A percentile compares a stretch with the other conserved stretches of the same genome.
Conservation (phyloP, 306 rosid species). For the Acacia confusa region DNA sequence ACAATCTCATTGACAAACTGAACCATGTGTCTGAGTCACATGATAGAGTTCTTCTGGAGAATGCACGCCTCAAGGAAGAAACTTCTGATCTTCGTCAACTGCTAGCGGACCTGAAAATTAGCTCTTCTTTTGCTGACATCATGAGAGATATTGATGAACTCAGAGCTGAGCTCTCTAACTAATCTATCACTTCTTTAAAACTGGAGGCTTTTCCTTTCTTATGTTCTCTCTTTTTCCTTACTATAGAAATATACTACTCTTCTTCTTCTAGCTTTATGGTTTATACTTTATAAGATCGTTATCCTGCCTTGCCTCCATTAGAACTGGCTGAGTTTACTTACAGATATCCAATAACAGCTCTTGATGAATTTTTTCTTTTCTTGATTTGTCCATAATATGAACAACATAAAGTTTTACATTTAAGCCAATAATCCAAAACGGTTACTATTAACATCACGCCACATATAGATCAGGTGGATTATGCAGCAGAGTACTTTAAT, state of each 20-base stretch:
- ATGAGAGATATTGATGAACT: conserved; percentile 56
- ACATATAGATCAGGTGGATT: conserved; percentile 43
- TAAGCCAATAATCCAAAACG: conserved; percentile 3
- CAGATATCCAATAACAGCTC: conserved; percentile 41
- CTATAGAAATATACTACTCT: not conserved
- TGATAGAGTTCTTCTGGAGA: conserved; percentile 65
- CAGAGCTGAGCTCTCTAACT: conserved; percentile 51
- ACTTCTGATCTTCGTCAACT: conserved; percentile 63
- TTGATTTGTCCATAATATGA: not conserved
- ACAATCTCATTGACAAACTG: conserved; percentile 58
- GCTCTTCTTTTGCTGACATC: conserved; percentile 44
- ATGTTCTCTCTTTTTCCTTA: not conserved
- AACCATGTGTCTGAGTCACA: conserved; percentile 60
- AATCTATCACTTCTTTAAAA: conserved; percentile 48
- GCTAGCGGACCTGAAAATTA: conserved; percentile 54
- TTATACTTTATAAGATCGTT: conserved; percentile 23
- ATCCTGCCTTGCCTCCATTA: conserved; percentile 32
- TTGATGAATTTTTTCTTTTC: conserved; percentile 22
- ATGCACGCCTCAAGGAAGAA: conserved; percentile 72
- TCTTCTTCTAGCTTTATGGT: not conserved
- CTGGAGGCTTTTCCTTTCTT: conserved; percentile 19
- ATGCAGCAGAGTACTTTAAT: conserved; percentile 1
- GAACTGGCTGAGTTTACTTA: conserved; percentile 34
- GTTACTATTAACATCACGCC: conserved; percentile 52
- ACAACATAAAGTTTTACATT: not conserved